phyloP scores from a whole-genome alignment of 2,329 filamentous ascomycete genomes.

The Aspergillus unguis region DNA sequence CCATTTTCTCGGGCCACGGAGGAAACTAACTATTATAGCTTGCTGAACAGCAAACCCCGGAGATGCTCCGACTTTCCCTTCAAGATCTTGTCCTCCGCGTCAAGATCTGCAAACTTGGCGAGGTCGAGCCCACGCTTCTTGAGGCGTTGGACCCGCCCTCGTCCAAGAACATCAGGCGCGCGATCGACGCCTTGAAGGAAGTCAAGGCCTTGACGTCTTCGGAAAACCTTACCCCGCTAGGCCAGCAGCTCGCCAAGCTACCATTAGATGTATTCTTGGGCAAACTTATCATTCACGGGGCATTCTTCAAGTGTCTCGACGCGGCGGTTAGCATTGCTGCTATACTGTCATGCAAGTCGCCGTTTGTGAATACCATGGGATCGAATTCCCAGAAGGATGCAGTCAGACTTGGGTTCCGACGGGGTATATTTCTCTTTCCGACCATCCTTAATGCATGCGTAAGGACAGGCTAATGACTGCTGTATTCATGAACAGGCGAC shows the following conservation, averaged over 20 bases:
- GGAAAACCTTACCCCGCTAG: constrained; percentile 84
- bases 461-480: neutral
- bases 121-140: constrained; percentile 83
- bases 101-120: constrained; percentile 94
- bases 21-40: constrained; percentile 49
- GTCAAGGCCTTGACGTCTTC: constrained; percentile 78
- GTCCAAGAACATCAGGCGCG: constrained; percentile 85
- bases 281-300: constrained; percentile 83
- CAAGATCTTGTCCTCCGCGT: constrained; percentile 94
- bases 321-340: constrained; percentile 88
- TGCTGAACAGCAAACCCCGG: constrained; percentile 89
- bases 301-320: constrained; percentile 86
- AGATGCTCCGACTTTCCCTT: constrained; percentile 89
- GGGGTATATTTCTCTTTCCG: constrained; percentile 43
- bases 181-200: constrained; percentile 88
- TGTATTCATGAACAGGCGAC: constrained; percentile 53
- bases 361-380: constrained; percentile 83
- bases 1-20: neutral
- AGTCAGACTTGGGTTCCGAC: constrained; percentile 72
- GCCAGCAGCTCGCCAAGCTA: constrained; percentile 78
- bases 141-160: constrained; percentile 88
- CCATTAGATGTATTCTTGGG: constrained; percentile 93
- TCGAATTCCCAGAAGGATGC: constrained; percentile 78
- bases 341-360: constrained; percentile 90
- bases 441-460: neutral